phyloP scores from a whole-genome alignment of 768 basidiomycete genomes.

The Psilocybe tampanensis region DNA sequence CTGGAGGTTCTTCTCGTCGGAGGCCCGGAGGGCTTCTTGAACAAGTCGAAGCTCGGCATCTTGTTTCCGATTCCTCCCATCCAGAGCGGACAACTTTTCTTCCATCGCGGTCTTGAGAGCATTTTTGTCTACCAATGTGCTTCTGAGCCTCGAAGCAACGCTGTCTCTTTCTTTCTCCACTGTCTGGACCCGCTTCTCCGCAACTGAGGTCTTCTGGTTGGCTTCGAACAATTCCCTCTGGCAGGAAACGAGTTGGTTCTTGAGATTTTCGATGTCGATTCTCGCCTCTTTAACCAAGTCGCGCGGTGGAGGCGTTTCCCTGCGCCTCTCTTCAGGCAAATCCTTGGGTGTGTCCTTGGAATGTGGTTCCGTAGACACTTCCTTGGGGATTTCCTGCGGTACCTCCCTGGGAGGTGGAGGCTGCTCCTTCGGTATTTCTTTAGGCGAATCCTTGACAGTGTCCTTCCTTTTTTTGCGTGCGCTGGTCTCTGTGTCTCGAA shows the following conservation, averaged over 20 bases:
- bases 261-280: neutral
- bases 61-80: slow-evolving; percentile 7
- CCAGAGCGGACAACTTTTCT: slow-evolving; percentile 3
- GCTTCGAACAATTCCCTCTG: neutral
- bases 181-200: neutral
- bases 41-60: slow-evolving; percentile 10
- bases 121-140: neutral
- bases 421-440: neutral
- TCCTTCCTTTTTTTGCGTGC: neutral
- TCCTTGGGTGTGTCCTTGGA: neutral
- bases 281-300: neutral
- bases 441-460: neutral
- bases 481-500: neutral
- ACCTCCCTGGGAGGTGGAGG: neutral
- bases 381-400: neutral
- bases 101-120: neutral
- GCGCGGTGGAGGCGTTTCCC: neutral
- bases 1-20: slow-evolving; percentile 21
- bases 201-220: neutral
- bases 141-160: neutral
- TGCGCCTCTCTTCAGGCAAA: neutral
- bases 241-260: neutral
- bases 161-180: neutral
- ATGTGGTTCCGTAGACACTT: neutral
- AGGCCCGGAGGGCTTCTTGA: slow-evolving; percentile 15